Evolutionary conservation across 768 basidiomycete genomes (phyloP).

Genomic region (Amanita rimosa): DNA sequence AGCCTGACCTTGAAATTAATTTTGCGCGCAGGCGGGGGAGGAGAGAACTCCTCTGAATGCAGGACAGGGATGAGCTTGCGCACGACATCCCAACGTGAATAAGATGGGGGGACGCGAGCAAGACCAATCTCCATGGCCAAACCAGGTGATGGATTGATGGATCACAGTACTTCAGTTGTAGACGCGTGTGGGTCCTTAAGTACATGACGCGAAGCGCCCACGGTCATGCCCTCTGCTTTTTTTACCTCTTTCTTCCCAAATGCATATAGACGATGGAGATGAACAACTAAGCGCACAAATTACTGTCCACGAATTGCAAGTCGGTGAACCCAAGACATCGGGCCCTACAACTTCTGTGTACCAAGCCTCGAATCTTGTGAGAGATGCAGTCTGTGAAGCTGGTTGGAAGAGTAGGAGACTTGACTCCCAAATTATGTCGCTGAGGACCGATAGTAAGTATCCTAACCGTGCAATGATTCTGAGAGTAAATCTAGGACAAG

Average conservation of each 20-base stretch:
- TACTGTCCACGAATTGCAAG: conserved; percentile 1
- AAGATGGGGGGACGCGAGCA: conserved; percentile 24
- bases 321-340: not conserved
- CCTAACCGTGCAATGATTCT: not conserved
- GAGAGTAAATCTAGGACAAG: not conserved
- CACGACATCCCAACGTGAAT: conserved; percentile 44
- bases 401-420: not conserved
- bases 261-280: not conserved
- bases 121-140: conserved; percentile 27
- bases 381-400: not conserved
- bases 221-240: not conserved
- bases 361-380: not conserved
- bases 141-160: conserved; percentile 2
- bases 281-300: not conserved
- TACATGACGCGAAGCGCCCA: not conserved
- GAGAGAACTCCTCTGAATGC: conserved; percentile 41
- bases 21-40: conserved; percentile 19
- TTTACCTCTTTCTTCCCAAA: not conserved
- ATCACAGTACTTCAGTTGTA: not conserved
- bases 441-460: not conserved
- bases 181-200: conserved; percentile 1
- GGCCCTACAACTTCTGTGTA: not conserved
- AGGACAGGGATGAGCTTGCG: conserved; percentile 43
- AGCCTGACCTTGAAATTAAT: conserved; percentile 56
- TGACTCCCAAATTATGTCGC: not conserved